Percentiles rank a stretch among this genome's conserved stretches.
Evolutionary conservation across 441 rosid species (phyloP).

Genomic region (Erodium moschatum): DNA sequence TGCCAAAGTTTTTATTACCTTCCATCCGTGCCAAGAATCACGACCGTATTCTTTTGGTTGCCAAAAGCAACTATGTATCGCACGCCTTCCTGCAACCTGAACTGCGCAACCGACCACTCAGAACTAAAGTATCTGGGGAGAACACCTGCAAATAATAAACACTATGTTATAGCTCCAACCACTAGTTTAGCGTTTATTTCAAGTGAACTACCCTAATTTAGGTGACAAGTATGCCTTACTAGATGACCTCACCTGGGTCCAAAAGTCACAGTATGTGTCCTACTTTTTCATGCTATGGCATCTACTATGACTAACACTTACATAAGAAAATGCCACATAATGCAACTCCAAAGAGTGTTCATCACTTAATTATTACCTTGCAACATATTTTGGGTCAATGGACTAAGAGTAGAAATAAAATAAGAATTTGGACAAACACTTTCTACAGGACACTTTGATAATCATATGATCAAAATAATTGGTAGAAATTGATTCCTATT

Average conservation of each 20-base stretch:
- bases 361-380: neutral
- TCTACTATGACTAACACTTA: neutral
- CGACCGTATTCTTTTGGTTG: conserved; percentile 47
- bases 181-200: neutral
- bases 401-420: neutral
- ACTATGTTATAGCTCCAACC: neutral
- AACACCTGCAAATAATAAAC: conserved; percentile 45
- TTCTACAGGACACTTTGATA: neutral
- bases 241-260: neutral
- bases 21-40: conserved; percentile 73
- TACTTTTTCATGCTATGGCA: neutral
- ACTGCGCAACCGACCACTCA: conserved; percentile 93
- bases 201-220: neutral
- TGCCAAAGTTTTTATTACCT: conserved; percentile 35
- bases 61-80: conserved; percentile 81
- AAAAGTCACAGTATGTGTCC: neutral
- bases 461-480: neutral
- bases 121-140: conserved; percentile 88
- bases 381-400: neutral
- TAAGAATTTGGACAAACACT: neutral
- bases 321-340: neutral
- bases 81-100: conserved; percentile 62
- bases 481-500: neutral
- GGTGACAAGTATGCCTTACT: neutral
- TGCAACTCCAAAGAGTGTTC: neutral